Conservation (phyloP, 1,284 basidiomycete species). For the Boletus sp. region DNA sequence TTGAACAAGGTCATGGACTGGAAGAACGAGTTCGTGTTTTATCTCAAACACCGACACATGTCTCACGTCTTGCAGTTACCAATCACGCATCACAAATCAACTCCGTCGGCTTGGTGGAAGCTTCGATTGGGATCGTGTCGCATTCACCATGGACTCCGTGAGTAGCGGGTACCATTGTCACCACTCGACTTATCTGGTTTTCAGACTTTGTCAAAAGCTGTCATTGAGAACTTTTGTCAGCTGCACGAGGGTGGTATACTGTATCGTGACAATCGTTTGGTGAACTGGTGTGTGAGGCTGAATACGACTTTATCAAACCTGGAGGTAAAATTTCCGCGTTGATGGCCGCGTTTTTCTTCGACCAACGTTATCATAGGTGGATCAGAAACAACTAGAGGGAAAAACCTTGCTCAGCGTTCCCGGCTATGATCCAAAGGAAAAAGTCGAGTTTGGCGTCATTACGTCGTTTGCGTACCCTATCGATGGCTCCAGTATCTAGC, state of each 20-base stretch:
- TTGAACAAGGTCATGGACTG: conserved; percentile 91
- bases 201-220: conserved; percentile 79
- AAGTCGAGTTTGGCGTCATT: conserved; percentile 96
- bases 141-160: conserved; percentile 95
- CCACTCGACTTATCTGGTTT: conserved; percentile 1
- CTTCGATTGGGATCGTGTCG: conserved; percentile 90
- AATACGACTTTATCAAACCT: conserved; percentile 97
- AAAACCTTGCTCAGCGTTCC: conserved; percentile 88
- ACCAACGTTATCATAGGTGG: conserved; percentile 56
- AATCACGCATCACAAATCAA: conserved; percentile 87
- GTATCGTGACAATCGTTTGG: conserved; percentile 95
- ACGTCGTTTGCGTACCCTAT: conserved; percentile 94
- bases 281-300: conserved; percentile 97
- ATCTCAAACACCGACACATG: neutral
- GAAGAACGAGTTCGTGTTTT: conserved; percentile 82
- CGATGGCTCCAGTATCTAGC: conserved; percentile 66
- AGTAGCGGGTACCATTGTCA: conserved; percentile 14
- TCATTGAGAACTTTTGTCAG: conserved; percentile 88
- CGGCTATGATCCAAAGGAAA: conserved; percentile 91
- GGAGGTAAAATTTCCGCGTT: conserved; percentile 54
- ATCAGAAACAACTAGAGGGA: conserved; percentile 89
- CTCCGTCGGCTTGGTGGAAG: conserved; percentile 88
- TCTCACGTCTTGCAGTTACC: conserved; percentile 58
- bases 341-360: neutral
- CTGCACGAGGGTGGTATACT: conserved; percentile 92